Percentiles rank a stretch among this genome's conserved stretches.
Conservation (phyloP, 257 asterid genomes). For the Misopates orontium region DNA sequence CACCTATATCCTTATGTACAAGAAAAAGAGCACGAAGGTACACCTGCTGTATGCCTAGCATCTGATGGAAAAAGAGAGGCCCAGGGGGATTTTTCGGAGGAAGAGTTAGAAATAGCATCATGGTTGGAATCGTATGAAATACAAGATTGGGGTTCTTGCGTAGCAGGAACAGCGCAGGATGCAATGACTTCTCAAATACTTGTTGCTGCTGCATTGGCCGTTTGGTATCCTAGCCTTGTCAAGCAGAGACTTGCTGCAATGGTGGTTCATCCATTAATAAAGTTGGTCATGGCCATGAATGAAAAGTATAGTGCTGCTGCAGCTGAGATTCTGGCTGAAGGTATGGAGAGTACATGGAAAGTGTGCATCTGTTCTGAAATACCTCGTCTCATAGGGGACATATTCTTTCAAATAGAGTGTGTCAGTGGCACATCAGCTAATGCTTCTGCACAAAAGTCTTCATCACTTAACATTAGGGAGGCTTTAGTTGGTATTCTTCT, state of each 20-base stretch:
- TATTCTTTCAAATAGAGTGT: constrained; percentile 95
- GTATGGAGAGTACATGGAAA: constrained; percentile 97
- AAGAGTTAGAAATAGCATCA: constrained; percentile 62
- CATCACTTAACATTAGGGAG: constrained; percentile 62
- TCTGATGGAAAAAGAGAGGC: constrained; percentile 36
- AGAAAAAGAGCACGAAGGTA: constrained; percentile 38
- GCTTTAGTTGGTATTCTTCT: constrained; percentile 79
- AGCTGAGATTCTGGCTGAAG: constrained; percentile 98
- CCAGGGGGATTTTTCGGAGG: constrained; percentile 42
- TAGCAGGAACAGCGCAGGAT: constrained; percentile 89
- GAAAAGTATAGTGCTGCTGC: constrained; percentile 87
- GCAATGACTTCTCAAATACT: constrained; percentile 95
- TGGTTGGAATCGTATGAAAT: constrained; percentile 91
- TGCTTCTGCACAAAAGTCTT: constrained; percentile 40
- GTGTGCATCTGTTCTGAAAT: constrained; percentile 71
- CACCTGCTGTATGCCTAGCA: constrained; percentile 27
- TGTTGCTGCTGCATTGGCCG: constrained; percentile 92
- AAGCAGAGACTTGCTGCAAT: constrained; percentile 58
- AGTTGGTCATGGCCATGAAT: constrained; percentile 86
- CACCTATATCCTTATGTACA: constrained; percentile 37
- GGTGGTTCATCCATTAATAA: constrained; percentile 74
- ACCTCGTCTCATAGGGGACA: constrained; percentile 76
- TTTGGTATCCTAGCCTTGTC: constrained; percentile 96
- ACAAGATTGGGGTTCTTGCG: constrained; percentile 92
- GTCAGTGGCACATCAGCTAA: constrained; percentile 66